Evolutionary conservation across 495 filamentous ascomycete species (phyloP).

Genomic region (Aspergillus baeticus): DNA sequence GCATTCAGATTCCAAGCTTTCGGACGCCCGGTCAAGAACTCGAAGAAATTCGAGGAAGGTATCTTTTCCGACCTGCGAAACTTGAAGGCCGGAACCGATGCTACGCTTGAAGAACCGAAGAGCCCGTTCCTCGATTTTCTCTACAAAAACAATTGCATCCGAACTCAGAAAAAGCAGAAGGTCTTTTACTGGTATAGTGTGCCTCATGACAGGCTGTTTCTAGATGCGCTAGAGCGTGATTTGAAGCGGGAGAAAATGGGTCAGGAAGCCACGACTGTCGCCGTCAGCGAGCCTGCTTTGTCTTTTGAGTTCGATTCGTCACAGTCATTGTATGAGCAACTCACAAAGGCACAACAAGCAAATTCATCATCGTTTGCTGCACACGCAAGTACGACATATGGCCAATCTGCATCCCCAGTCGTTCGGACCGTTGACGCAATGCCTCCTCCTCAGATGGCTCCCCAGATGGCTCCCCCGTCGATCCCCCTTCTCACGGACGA

Average conservation of each 20-base stretch:
- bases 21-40: slow-evolving; percentile 97
- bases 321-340: slow-evolving; percentile 97
- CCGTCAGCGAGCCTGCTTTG: slow-evolving; percentile 91
- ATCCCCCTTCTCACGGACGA: slow-evolving; percentile 83
- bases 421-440: slow-evolving; percentile 88
- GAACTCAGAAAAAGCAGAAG: slow-evolving; percentile 99
- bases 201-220: slow-evolving; percentile 93
- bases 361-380: slow-evolving; percentile 94
- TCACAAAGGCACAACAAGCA: slow-evolving; percentile 98
- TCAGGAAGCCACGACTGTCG: slow-evolving; percentile 94
- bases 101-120: slow-evolving; percentile 98
- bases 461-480: slow-evolving; percentile 65
- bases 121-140: slow-evolving; percentile 97
- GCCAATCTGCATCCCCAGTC: slow-evolving; percentile 79
- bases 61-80: slow-evolving; percentile 99
- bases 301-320: slow-evolving; percentile 99
- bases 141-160: slow-evolving; percentile 99
- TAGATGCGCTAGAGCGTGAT: slow-evolving; percentile 95
- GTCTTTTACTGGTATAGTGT: slow-evolving; percentile 99
- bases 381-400: slow-evolving; percentile 73
- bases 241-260: slow-evolving; percentile 99
- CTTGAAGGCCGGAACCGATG: slow-evolving; percentile 96
- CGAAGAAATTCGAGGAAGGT: slow-evolving; percentile 99
- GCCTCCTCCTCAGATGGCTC: slow-evolving; percentile 75
- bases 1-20: slow-evolving; percentile 99